These are phyloP conservation scores for Thymus quinquecostatus DNA, from an alignment of 257 asterid species.

Conservation along the genomic window DNA sequence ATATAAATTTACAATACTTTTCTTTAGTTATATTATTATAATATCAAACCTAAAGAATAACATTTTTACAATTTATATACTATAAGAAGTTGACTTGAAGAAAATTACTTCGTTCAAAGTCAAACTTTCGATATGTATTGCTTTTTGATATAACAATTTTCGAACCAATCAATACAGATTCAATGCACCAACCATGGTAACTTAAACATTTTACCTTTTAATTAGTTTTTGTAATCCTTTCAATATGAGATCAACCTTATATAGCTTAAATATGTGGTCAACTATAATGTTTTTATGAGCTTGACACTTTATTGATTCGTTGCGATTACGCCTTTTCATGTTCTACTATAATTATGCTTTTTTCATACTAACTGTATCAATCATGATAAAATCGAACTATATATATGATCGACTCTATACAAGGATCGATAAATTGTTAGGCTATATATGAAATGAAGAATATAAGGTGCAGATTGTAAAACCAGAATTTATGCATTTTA, in stretches of 20 bases:
- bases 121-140: conserved; percentile 1
- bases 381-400: too few relatives aligned
- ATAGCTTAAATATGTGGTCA: neutral
- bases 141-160: neutral
- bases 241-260: too few relatives aligned
- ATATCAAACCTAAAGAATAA: too few relatives aligned
- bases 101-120: conserved; percentile 14
- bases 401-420: too few relatives aligned
- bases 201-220: neutral
- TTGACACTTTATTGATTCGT: too few relatives aligned
- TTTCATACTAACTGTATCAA: too few relatives aligned
- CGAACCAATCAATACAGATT: conserved; percentile 17
- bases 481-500: neutral
- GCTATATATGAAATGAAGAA: too few relatives aligned
- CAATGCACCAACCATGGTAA: conserved; percentile 25
- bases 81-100: neutral
- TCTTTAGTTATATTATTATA: too few relatives aligned
- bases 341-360: too few relatives aligned
- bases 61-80: neutral
- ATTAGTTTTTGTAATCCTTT: too few relatives aligned
- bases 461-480: neutral
- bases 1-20: too few relatives aligned
- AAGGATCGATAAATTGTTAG: neutral
- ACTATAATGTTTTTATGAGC: neutral
- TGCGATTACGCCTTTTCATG: too few relatives aligned